A percentile compares a stretch with the other conserved stretches of the same genome.
phyloP scores from a whole-genome alignment of 192 early-diverging fungal species.

The Mortierella hygrophila region DNA sequence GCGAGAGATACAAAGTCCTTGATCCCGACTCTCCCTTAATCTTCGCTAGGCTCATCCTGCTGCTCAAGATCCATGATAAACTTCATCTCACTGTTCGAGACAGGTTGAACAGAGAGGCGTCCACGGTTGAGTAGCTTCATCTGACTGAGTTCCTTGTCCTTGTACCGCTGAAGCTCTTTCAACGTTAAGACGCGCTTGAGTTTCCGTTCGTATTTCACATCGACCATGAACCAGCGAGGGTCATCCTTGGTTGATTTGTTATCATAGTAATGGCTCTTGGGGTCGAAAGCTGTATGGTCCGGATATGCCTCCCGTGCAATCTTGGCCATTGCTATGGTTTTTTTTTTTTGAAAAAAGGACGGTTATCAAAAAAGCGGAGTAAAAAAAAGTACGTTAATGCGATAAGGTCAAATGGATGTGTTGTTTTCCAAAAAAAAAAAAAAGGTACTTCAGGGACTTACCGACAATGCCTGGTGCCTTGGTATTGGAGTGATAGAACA shows the following conservation, averaged over 20 bases:
- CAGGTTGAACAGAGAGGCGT: slow-evolving; percentile 84
- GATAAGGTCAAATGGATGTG: neutral
- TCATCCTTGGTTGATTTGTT: slow-evolving; percentile 72
- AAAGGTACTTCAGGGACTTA: slow-evolving; percentile 18
- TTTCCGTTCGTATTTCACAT: slow-evolving; percentile 81
- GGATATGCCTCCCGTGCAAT: slow-evolving; percentile 78
- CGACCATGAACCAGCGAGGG: slow-evolving; percentile 91
- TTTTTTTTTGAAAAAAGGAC: neutral
- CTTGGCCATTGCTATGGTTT: slow-evolving; percentile 37
- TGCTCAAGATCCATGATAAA: slow-evolving; percentile 72
- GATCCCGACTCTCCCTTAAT: neutral
- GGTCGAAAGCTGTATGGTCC: slow-evolving; percentile 82
- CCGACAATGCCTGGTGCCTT: slow-evolving; percentile 88
- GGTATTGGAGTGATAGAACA: slow-evolving; percentile 94
- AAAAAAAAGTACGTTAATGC: too few species aligned
- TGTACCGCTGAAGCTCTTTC: slow-evolving; percentile 73
- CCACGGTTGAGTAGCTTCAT: slow-evolving; percentile 82
- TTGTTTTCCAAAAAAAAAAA: neutral
- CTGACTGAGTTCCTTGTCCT: slow-evolving; percentile 59
- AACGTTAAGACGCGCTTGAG: slow-evolving; percentile 72
- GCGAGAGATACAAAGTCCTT: neutral
- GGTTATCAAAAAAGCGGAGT: too few species aligned
- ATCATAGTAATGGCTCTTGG: slow-evolving; percentile 83
- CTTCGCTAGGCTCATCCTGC: slow-evolving; percentile 8
- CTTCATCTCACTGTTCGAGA: slow-evolving; percentile 69